Conservation (phyloP, 768 basidiomycete species). For the Panaeolus cyanescens region DNA sequence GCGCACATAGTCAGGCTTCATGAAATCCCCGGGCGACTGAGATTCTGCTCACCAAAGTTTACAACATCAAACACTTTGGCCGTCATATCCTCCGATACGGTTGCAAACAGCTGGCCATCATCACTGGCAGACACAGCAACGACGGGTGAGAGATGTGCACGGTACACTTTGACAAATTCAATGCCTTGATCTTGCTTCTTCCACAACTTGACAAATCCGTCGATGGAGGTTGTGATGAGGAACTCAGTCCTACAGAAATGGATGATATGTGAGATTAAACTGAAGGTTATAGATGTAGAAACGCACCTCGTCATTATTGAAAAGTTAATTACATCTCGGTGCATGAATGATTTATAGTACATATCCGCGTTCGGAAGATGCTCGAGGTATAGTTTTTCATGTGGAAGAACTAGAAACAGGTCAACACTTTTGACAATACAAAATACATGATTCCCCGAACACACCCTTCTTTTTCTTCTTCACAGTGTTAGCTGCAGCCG, state of each 20-base stretch:
- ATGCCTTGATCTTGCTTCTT: constrained; percentile 96
- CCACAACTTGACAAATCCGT: constrained; percentile 98
- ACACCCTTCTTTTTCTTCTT: constrained; percentile 83
- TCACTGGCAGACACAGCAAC: constrained; percentile 82
- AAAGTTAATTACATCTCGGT: constrained; percentile 89
- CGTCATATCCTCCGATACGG: constrained; percentile 86
- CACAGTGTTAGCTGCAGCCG: constrained; percentile 36
- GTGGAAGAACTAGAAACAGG: constrained; percentile 71
- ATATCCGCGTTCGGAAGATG: constrained; percentile 91
- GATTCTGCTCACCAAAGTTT: constrained; percentile 79
- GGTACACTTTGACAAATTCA: constrained; percentile 98
- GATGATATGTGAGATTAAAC: not conserved
- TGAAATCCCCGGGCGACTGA: not conserved
- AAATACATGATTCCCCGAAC: constrained; percentile 17
- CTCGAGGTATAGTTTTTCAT: constrained; percentile 90
- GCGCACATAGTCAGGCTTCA: not conserved
- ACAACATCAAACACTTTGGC: constrained; percentile 97
- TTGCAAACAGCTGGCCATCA: constrained; percentile 92
- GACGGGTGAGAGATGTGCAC: constrained; percentile 84
- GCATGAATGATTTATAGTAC: constrained; percentile 99
- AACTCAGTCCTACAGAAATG: constrained; percentile 77
- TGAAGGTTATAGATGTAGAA: not conserved
- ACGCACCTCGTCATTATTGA: constrained; percentile 84
- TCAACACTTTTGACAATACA: constrained; percentile 9
- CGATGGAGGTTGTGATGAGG: constrained; percentile 90